Evolutionary conservation across 345 rosid species (phyloP), one percentile per base, ranked within the genome.

Genomic region (Moricandia moricandioides): DNA sequence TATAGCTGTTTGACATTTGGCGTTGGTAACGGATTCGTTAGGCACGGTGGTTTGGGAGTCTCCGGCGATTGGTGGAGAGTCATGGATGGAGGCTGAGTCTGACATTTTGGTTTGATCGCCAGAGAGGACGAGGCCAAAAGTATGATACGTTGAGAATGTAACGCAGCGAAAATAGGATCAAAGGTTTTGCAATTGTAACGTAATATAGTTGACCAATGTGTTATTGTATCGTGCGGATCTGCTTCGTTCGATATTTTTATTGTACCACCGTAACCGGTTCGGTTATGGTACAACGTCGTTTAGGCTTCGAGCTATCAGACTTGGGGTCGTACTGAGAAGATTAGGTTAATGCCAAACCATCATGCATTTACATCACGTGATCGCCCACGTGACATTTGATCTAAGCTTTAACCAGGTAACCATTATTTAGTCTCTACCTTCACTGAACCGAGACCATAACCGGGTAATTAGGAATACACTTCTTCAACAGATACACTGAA

Each of bases 1-100:
- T 12, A 87, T 80, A 9, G 92, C 84, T 7, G 76, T 39, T 43
- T 56, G 83, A 52, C 80, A 74, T 70, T 73, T 82, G 7, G 83
- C 29, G 26, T 63, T 8, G 40, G 84, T 63, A 27, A 72, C 67
- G 0, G 78, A 37, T 45, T 71, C 75, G 10, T 21, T 35, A 13
- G 69, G 12, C 5, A 27, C 24, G 68, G 59, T n/a, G 45, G 52
- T 18, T 54, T 67, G 14, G 26, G 78, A 70, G 39, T 55, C 68
- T 27, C 2, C 11, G 30, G 27, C 12, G 71, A 31, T 72, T 1
- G 81, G 58, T 4, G 81, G 69, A 49, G 77, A 78, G 35, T 71
- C 68, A 12, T 63, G 67, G 62, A 9, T 70, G 2, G 76, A 47
- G 29, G 80, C 65, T 57, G 68, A 71, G 14, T 78, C 77, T 9